Evolutionary conservation across 192 early-diverging fungal species (phyloP).

Genomic region (Coemansia biformis): DNA sequence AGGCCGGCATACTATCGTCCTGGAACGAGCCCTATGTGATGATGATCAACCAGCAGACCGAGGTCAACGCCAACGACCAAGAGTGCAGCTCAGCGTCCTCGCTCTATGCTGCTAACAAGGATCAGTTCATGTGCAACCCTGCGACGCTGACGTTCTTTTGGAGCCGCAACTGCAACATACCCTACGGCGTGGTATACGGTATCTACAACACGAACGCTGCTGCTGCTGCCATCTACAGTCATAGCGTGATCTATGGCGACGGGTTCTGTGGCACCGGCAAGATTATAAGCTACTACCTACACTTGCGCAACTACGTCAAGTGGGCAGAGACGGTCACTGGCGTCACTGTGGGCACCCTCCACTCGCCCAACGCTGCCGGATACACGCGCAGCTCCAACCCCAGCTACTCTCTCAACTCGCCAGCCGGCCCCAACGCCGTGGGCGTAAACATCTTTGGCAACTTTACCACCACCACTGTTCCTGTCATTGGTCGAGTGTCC

Average conservation of each 20-base stretch:
- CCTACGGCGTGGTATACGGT: conserved; percentile 16
- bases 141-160: conserved; percentile 1
- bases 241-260: conserved; percentile 7
- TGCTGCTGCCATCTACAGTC: conserved; percentile 17
- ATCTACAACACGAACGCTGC: conserved; percentile 3
- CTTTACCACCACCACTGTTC: not conserved
- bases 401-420: conserved; percentile 1
- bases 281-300: conserved; percentile 21
- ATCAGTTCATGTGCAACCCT: conserved; percentile 16
- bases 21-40: conserved; percentile 5
- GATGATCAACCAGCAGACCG: not conserved
- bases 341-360: not conserved
- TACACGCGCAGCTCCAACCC: conserved; percentile 5
- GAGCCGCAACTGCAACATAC: conserved; percentile 2
- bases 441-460: conserved; percentile 3
- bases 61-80: not conserved
- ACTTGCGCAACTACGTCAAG: conserved; percentile 25
- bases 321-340: conserved; percentile 11
- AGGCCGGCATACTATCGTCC: not conserved
- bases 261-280: conserved; percentile 12
- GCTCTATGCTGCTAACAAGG: conserved; percentile 9
- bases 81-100: conserved; percentile 1
- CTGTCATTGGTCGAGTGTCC: too few relatives aligned
- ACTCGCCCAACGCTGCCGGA: not conserved
- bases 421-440: not conserved